Conservation (phyloP, 2,329 filamentous ascomycete species). For the Penicillium sp. region DNA sequence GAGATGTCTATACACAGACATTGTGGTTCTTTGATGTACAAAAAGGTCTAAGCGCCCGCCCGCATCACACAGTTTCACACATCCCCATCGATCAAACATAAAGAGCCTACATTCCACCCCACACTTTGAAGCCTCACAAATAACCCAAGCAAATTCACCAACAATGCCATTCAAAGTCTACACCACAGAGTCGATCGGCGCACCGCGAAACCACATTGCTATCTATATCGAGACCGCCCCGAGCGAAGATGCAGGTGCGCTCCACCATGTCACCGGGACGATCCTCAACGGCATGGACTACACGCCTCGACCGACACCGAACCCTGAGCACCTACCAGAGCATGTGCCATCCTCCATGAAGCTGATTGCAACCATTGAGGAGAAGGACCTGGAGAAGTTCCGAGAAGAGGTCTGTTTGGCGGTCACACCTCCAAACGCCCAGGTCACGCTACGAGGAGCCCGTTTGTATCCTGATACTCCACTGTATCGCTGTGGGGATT, state of each 20-base stretch:
- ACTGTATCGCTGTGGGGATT: conserved; percentile 17
- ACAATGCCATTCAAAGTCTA: conserved; percentile 16
- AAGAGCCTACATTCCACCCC: background rate
- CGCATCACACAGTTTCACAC: too few species aligned
- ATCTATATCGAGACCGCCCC: conserved; percentile 21
- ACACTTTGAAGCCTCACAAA: background rate
- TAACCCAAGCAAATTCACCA: background rate
- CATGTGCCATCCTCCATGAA: conserved; percentile 13
- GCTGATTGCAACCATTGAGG: conserved; percentile 16
- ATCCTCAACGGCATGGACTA: conserved; percentile 21
- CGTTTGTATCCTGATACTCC: conserved; percentile 13
- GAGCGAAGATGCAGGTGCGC: conserved; percentile 4
- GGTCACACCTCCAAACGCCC: conserved; percentile 13
- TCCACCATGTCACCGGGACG: conserved; percentile 21
- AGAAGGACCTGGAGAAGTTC: conserved; percentile 12
- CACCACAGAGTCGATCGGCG: conserved; percentile 15
- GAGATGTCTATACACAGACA: too few species aligned
- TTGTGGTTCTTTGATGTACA: too few species aligned
- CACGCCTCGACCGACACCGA: conserved; percentile 6
- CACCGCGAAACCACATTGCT: conserved; percentile 16
- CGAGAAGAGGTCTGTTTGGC: conserved; percentile 13
- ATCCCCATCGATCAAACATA: background rate
- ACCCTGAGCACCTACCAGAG: conserved; percentile 9
- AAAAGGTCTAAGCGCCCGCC: too few species aligned
- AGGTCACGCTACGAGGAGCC: conserved; percentile 12